Evolutionary conservation across 257 asterid species (phyloP), one percentile per base, ranked within the genome.

Genomic region (Penstemon newberryi): DNA sequence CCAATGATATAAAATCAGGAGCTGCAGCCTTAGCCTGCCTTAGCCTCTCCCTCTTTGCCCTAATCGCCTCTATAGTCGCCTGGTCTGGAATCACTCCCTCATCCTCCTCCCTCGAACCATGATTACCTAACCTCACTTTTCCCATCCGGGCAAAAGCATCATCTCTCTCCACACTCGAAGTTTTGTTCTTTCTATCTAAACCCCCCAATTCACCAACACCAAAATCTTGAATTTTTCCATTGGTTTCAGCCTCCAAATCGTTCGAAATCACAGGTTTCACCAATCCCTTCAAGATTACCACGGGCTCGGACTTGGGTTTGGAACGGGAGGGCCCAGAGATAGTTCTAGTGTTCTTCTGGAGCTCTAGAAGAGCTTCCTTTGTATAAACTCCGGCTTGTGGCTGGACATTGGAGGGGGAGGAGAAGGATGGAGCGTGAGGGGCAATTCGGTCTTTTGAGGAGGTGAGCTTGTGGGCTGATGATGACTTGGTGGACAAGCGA

Each of bases 381-480:
- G 97, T 91, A 74, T 94, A 94, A 60, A 83, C 70, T 3, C 99
- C 99, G 2, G 99, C 96, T 74, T 87, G 96, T 13, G 99, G 99
- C 75, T 85, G 96, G 55, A 90, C 96, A 75, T 91, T 91, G 60
- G 97, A 88, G 33, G 89, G 84, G 50, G 84, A 19, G 60, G 95
- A 83, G n/a, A 92, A 64, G 12, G 83, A 65, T 2, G 85, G 71
- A 9, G 82, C 75, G 64, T 77, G 81, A 11, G 83, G 73, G 25
- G 84, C 56, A 64, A 56, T 71, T 74, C 96, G 83, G 73, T 85
- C 92, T 75, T 84, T 94, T 0, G 87, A 54, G 0, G 89, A 75
- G 38, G 77, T 73, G 52, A 88, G 90, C 69, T 88, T 90, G 78
- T 90, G 95, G 36, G 82, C 75, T 7, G 92, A 82, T 7, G 82